Conservation (phyloP, 371 early-diverging fungal genomes). For the Fennellomyces sp. region DNA sequence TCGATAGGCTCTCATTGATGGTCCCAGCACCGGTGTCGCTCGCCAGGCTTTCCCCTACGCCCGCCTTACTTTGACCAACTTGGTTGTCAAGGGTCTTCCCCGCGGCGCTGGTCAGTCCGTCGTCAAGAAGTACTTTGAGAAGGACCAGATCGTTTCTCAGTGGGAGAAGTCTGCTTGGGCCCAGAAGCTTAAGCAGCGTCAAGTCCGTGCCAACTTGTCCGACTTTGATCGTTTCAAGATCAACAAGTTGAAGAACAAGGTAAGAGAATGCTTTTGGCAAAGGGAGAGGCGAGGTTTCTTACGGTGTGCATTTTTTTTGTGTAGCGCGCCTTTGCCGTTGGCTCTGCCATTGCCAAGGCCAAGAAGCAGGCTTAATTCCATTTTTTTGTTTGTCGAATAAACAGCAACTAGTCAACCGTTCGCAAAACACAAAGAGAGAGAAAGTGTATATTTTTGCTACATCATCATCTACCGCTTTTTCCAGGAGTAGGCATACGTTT, state of each 20-base stretch:
- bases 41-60: conserved; percentile 90
- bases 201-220: conserved; percentile 76
- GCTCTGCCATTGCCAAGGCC: conserved; percentile 40
- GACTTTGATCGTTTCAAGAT: conserved; percentile 99
- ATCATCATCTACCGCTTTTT: conserved; percentile 19
- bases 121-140: conserved; percentile 85
- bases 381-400: conserved; percentile 10
- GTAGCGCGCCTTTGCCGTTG: conserved; percentile 50
- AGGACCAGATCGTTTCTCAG: conserved; percentile 75
- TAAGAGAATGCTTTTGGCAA: conserved; percentile 28
- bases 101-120: conserved; percentile 79
- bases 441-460: background rate
- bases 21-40: conserved; percentile 94
- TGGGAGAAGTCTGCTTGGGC: conserved; percentile 95
- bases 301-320: conserved; percentile 1
- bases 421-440: background rate
- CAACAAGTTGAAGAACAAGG: conserved; percentile 82
- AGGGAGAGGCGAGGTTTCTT: background rate
- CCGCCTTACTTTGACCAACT: conserved; percentile 87
- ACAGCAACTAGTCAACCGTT: too few species aligned
- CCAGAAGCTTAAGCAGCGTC: conserved; percentile 87
- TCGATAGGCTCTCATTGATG: conserved; percentile 91
- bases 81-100: conserved; percentile 87
- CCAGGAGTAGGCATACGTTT: conserved; percentile 29
- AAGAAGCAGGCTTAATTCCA: conserved; percentile 32